Base-by-base conservation (phyloP, 768 basidiomycete species). In the Tulasnella sp. region DNA sequence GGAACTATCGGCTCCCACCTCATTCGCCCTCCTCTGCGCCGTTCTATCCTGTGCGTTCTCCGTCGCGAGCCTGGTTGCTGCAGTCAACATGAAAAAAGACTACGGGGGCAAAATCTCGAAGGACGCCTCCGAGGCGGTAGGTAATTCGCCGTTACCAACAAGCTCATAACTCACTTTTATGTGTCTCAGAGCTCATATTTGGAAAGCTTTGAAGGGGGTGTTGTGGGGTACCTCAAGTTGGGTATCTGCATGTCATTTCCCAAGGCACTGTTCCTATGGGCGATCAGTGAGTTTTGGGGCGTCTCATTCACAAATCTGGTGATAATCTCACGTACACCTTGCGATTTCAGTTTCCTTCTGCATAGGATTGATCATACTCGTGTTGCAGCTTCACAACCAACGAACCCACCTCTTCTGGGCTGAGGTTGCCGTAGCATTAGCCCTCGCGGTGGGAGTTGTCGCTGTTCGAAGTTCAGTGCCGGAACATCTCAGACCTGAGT, bases 1-100 rank as follows among this genome's bases (percentile, higher is more conserved):
- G 54, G 34, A 50, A 37, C 34, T 22, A 7, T 31, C 41, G 44
- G 3, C 40, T 20, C 3, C 54, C 28, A 76, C 75, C 1, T 69
- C 64, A 28, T 69, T 69, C 6, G 64, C 64, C 1, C 34, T 69
- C 16, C 64, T 69, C 18, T 69, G 64, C 34, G 64, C 31, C 12
- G 22, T 76, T 54, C 28, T 76, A 22, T 76, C 28, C 42, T 48
- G 46, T 28, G 24, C 34, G 24, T 46, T 54, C 44, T 44, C 75
- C 0, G 20, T 76, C 20, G 75, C 48, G 20, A 76, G 75, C 20
- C 40, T 76, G 6, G 34, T 76, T 54, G 46, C 46, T 34, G 75
- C 75, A 20, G 46, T 76, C 42, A 76, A 37, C 24, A 9, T 76
- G 22, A 76, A 76, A 44, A 40, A 48, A 8, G 75, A 46, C 44